phyloP scores from a whole-genome alignment of 2,329 filamentous ascomycete species.

The Epichloe coenophiala region DNA sequence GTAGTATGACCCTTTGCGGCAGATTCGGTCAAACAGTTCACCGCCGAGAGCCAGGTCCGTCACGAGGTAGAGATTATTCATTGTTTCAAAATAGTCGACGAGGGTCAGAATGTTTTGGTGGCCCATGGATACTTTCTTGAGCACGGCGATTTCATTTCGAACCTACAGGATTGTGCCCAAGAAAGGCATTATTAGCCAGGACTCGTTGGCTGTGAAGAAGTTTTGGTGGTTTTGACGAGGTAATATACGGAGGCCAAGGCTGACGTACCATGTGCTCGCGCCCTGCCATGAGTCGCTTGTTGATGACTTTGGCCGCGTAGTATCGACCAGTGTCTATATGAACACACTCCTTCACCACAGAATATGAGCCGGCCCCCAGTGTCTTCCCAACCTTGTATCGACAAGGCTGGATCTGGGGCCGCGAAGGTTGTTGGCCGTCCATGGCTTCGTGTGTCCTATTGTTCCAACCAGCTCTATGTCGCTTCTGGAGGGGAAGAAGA shows the following conservation, averaged over 20 bases:
- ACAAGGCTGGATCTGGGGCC: slow-evolving; percentile 75
- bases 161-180: slow-evolving; percentile 39
- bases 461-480: neutral
- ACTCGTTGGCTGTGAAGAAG: neutral
- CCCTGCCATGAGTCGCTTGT: slow-evolving; percentile 94
- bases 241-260: neutral
- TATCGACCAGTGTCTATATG: slow-evolving; percentile 96
- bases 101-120: slow-evolving; percentile 96
- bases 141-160: slow-evolving; percentile 92
- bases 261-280: slow-evolving; percentile 84
- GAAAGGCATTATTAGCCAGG: neutral
- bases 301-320: slow-evolving; percentile 98
- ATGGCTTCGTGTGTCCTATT: slow-evolving; percentile 5
- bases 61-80: slow-evolving; percentile 98
- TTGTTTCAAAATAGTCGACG: slow-evolving; percentile 98
- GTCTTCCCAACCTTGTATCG: slow-evolving; percentile 99
- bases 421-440: slow-evolving; percentile 16
- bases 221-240: neutral
- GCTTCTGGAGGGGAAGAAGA: neutral
- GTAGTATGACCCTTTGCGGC: slow-evolving; percentile 96
- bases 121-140: slow-evolving; percentile 97
- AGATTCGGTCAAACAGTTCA: slow-evolving; percentile 96
- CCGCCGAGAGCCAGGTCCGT: slow-evolving; percentile 93
- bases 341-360: slow-evolving; percentile 96
- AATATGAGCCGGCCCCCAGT: slow-evolving; percentile 90